Evolutionary conservation across 176 grass and related monocot genomes (phyloP).

Genomic region (Poa pratensis): DNA sequence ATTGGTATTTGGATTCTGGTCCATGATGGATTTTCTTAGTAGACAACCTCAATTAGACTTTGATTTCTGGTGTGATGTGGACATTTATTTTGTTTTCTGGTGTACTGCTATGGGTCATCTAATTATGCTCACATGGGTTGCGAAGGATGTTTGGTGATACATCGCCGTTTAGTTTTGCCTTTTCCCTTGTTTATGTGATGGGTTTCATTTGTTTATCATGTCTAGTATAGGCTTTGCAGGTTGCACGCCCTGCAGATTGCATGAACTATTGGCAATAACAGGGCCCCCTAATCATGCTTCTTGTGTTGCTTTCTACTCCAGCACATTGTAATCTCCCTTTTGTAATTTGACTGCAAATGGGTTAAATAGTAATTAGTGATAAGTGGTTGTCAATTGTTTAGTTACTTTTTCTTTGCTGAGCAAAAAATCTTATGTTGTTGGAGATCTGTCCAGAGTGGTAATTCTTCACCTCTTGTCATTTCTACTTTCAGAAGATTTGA

Average conservation of each 20-base stretch:
- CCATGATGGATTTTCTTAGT: conserved; percentile 38
- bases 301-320: neutral
- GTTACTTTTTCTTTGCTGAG: neutral
- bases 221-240: conserved; percentile 9
- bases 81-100: conserved; percentile 39
- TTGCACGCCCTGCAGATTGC: conserved; percentile 18
- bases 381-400: neutral
- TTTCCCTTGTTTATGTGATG: conserved; percentile 47
- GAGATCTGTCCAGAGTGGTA: neutral
- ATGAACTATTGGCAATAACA: neutral
- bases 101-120: conserved; percentile 11
- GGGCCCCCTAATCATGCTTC: neutral
- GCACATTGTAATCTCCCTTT: neutral
- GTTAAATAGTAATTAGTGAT: neutral
- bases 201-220: conserved; percentile 41
- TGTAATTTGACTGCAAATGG: neutral
- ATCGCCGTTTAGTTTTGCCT: conserved; percentile 37
- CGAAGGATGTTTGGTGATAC: conserved; percentile 54
- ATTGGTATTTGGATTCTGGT: conserved; percentile 32
- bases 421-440: neutral
- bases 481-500: conserved; percentile 11
- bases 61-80: conserved; percentile 45
- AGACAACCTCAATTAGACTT: conserved; percentile 33
- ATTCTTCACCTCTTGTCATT: neutral
- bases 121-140: conserved; percentile 50